Conservation (phyloP, 2,329 filamentous ascomycete genomes). For the Bertia moriformis region DNA sequence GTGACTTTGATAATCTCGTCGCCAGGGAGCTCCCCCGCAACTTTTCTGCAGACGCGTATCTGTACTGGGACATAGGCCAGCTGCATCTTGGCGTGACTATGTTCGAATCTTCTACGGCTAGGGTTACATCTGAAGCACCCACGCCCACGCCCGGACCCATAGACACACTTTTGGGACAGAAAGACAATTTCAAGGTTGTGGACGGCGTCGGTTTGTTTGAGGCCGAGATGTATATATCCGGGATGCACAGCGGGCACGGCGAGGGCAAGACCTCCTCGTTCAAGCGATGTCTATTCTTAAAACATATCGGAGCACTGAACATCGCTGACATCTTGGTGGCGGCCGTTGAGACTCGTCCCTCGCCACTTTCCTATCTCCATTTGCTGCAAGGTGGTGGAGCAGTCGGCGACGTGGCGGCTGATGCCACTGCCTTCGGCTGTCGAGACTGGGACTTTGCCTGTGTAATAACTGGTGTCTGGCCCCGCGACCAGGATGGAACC, state of each 20-base stretch:
- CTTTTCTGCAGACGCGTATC: conserved; percentile 36
- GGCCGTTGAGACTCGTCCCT: conserved; percentile 31
- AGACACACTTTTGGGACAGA: conserved; percentile 15
- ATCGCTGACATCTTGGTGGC: conserved; percentile 21
- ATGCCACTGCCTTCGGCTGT: conserved; percentile 44
- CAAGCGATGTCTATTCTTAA: conserved; percentile 49
- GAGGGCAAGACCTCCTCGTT: conserved; percentile 46
- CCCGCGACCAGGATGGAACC: conserved; percentile 31
- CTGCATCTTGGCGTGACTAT: conserved; percentile 36
- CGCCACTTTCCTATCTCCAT: conserved; percentile 44
- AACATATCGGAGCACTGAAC: conserved; percentile 20
- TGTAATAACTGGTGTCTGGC: conserved; percentile 48
- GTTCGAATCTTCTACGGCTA: conserved; percentile 21
- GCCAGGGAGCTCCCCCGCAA: conserved; percentile 22
- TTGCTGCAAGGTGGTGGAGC: conserved; percentile 43
- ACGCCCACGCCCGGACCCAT: conserved; percentile 4
- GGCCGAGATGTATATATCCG: conserved; percentile 42
- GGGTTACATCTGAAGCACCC: conserved; percentile 3
- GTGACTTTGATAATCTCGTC: conserved; percentile 20
- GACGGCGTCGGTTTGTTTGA: conserved; percentile 38
- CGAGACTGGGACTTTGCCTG: conserved; percentile 52
- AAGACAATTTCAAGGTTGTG: conserved; percentile 16
- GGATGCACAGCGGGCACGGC: conserved; percentile 42
- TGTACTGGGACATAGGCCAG: conserved; percentile 30
- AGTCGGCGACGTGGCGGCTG: conserved; percentile 22